Evolutionary conservation across 2,329 filamentous ascomycete species (phyloP), one percentile per base, ranked within the genome.

Genomic region (Paraconiothyrium brasiliense): DNA sequence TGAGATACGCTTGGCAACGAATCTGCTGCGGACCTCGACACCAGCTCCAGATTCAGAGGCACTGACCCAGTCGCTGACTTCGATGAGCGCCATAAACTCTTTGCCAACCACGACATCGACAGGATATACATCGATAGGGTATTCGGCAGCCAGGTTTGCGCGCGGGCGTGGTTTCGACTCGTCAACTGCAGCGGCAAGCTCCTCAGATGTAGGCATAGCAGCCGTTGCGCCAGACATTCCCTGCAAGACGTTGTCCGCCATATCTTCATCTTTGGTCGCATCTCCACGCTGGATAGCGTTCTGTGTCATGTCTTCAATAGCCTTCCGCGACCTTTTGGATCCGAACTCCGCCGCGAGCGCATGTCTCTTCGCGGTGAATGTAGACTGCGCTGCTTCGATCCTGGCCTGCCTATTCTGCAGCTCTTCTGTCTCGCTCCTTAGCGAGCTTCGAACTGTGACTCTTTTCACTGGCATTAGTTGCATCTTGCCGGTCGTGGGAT

Each of bases 241-340:
- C 24, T 85, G 82, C 66, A 94, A 83, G 57, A 93, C 85, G 34
- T 76, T 76, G 7, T 71, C 65, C 8, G 76, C 76, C 1, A 77
- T 58, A 74, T 67, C 64, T 20, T 76, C 74, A 52, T 71, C 69
- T 41, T 69, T 62, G 13, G 69, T 58, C 14, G 65, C 61, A 35
- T 67, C 64, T 49, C 67, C 62, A 24, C 64, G 64, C 34, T 72
- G 80, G 68, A 94, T 92, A 20, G 90, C 90, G 72, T 94, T 93
- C 70, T 91, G 85, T 2, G 88, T 88, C 65, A 86, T 84, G 59
- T 89, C 86, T 32, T 85, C 84, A 68, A 95, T 88, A 1, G 88
- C 90, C 80, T 94, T 94, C 83, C 89, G 91, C 24, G 92, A 90
- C 80, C 94, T 94, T 82, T 92, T 93, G 30, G 92, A 94, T 76